Evolutionary conservation across 176 grass and related monocot species (phyloP).

Genomic region (Alopecurus myosuroides): DNA sequence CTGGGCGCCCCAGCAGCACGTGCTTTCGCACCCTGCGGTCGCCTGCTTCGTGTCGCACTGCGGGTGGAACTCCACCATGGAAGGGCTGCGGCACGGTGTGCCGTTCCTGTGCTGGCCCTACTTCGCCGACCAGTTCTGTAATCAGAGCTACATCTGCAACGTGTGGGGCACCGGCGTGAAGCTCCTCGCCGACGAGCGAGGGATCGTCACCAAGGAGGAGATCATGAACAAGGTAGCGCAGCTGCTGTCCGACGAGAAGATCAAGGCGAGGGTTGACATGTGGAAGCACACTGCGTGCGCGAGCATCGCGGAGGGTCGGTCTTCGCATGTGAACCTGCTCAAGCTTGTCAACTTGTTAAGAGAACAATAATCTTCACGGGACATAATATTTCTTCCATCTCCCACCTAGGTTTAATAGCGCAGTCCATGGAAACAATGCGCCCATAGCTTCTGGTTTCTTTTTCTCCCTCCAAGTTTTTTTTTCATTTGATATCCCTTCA

Average conservation of each 20-base stretch:
- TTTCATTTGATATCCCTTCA: too few relatives aligned
- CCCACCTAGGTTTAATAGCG: too few relatives aligned
- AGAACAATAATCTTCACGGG: background rate
- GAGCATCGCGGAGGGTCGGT: background rate
- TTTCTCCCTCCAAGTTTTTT: too few relatives aligned
- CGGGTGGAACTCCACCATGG: constrained; percentile 55
- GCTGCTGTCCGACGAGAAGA: background rate
- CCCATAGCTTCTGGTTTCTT: too few relatives aligned
- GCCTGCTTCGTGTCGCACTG: constrained; percentile 50
- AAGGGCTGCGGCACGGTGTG: constrained; percentile 37
- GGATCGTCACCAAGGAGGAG: constrained; percentile 36
- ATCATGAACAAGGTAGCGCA: constrained; percentile 1
- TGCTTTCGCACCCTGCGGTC: constrained; percentile 40
- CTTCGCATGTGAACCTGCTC: background rate
- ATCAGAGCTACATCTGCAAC: constrained; percentile 60
- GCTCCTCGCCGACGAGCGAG: constrained; percentile 4
- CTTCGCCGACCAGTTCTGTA: constrained; percentile 51
- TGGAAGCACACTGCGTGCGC: background rate
- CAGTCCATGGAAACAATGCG: too few relatives aligned
- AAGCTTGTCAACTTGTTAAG: background rate
- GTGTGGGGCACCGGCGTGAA: constrained; percentile 45
- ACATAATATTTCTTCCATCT: background rate
- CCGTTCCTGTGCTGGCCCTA: constrained; percentile 64
- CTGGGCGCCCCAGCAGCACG: constrained; percentile 50
- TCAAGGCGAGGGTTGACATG: background rate